Base-by-base conservation (phyloP, 805 yeast species). In the Maudiozyma bulderi region DNA sequence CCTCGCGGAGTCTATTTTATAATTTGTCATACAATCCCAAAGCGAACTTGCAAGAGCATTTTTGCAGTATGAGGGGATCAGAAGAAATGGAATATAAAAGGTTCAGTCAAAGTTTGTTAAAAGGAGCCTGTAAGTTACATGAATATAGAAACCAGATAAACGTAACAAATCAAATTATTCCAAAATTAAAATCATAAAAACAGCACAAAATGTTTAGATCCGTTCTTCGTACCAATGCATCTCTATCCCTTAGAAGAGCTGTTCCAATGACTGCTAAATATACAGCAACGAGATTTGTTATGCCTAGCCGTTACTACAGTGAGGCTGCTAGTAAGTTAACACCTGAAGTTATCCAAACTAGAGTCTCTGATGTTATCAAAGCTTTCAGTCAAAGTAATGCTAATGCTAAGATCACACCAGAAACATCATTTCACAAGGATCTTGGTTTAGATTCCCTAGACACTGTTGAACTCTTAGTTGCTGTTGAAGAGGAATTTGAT, bases 391-490 rank as follows among this genome's bases (percentile, higher is more conserved):
- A 83, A 69, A 76, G 78, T 54, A 70, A 78, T 45, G 75, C 73
- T 49, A 71, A 74, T 50, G 72, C 75, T 43, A 55, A 58, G 40
- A 57, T 68, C 43, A 53, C 59, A 28, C 46, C 54, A 13, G 75
- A 71, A 42, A 72, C 81, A 38, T 66, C 73, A 47, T 78, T 76
- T 66, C 73, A 75, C 54, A 76, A 74, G 57, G 82, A 76, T 59
- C 70, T 77, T 62, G 79, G 77, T 14, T 68, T 77, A 65, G 99
- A 91, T 70, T 86, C 96, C 8, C 77, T 91, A 57, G 99, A 91
- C 64, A 85, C 93, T 54, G 96, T 91, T 54, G 99, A 91, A 73
- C 90, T 93, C 49, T 77, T 93, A 60, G 95, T 93, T 69, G 96
- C 96, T 50, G 83, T 91, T 62, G 99, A 91, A 75, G 96, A 90